Evolutionary conservation across 208 protist genomes (phyloP).

Genomic region (Leishmania arabica): DNA sequence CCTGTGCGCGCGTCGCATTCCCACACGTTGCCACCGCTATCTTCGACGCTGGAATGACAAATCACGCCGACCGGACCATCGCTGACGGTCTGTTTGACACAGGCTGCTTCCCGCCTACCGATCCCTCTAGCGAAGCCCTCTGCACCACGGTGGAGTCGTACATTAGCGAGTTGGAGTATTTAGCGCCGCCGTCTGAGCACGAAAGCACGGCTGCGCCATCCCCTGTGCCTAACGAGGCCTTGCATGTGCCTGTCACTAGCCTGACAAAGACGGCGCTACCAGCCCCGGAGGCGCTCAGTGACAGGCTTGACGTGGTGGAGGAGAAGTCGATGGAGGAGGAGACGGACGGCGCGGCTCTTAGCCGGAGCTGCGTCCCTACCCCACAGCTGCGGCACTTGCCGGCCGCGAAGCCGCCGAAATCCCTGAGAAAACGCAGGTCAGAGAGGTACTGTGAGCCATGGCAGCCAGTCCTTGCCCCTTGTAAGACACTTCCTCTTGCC

Average conservation of each 20-base stretch:
- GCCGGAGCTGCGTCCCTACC: conserved; percentile 10
- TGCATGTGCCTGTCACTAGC: background rate
- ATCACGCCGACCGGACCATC: background rate
- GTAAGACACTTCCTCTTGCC: background rate
- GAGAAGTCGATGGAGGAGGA: background rate
- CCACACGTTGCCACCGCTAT: conserved; percentile 23
- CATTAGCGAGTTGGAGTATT: conserved; percentile 10
- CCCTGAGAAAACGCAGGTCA: background rate
- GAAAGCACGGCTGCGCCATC: conserved; percentile 18
- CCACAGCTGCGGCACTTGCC: background rate
- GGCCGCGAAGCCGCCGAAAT: background rate
- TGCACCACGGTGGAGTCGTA: conserved; percentile 7
- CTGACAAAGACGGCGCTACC: background rate
- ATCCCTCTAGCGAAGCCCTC: conserved; percentile 3
- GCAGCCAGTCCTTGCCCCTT: conserved; percentile 26
- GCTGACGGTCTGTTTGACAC: conserved; percentile 3
- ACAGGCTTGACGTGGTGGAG: conserved; percentile 1
- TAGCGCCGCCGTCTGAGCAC: background rate
- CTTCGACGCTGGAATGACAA: conserved; percentile 4
- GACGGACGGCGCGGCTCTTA: background rate
- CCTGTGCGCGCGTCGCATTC: background rate
- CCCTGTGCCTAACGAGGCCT: background rate
- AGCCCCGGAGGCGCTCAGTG: background rate
- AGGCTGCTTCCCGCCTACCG: background rate
- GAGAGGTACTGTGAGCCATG: conserved; percentile 34